Base-by-base conservation (phyloP, 208 protist species). In the Leishmania amazonensis region DNA sequence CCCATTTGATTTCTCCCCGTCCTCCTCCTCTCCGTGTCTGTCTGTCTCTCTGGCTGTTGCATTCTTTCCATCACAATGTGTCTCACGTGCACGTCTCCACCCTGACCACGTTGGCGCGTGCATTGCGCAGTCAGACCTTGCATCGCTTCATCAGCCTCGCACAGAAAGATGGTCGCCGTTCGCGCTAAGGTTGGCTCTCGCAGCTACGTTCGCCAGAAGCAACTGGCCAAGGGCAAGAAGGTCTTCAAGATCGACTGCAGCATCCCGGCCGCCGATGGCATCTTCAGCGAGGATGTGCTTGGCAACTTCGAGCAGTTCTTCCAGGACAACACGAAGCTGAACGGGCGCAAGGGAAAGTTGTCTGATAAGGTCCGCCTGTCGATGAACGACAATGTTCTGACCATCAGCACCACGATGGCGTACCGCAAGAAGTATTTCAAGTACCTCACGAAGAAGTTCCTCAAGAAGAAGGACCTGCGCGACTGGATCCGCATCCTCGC, bases 341-440 rank as follows among this genome's bases (percentile, higher is more conserved):
- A 98, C 84, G 98, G 98, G 84, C 99, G 99, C 93, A 98, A 98
- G 80, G 98, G 98, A 80, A 99, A 99, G 92, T 95, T 99, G 65
- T 94, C 95, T 62, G 93, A 99, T 76, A 96, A 96, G 86, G 98
- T 99, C 60, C 91, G 87, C 81, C 81, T 93, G 74, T 83, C 86
- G 73, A 90, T 94, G 83, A 95, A 98, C 35, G 94, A 99, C 85
- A 97, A 94, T 85, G 96, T 97, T 85, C 91, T 99, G 68, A 91
- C 89, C 74, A 91, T 99, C 76, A 85, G 84, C 65, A 93, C 93
- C 78, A 93, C 94, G 57, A 96, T 98, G 92, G 91, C 90, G 65
- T 99, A 99, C 96, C 96, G 96, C 89, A 99, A 99, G 97, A 96
- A 99, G 89, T 99, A 99, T 96, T 94, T 99, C 83, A 99, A 99